phyloP scores from a whole-genome alignment of 495 filamentous ascomycete genomes.

The Neurospora cerealis region DNA sequence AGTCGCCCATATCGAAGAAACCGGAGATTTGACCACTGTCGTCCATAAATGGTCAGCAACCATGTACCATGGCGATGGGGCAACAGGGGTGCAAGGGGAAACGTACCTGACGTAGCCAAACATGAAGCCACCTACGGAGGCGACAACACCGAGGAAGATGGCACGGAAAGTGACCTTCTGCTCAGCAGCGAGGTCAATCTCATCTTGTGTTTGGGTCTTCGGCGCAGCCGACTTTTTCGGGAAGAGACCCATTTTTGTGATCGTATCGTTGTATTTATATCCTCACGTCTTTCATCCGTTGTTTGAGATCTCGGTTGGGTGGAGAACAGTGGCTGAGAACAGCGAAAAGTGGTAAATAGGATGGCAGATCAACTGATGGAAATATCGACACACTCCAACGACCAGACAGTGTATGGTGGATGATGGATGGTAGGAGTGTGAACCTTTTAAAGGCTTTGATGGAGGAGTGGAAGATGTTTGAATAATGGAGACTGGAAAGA shows the following conservation, averaged over 20 bases:
- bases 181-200: slow-evolving; percentile 3
- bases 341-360: background rate
- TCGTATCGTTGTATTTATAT: background rate
- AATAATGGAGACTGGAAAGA: background rate
- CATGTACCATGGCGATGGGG: background rate
- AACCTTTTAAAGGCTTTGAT: background rate
- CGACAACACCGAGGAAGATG: slow-evolving; percentile 32
- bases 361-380: background rate
- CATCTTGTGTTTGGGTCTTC: background rate
- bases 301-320: background rate
- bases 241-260: background rate
- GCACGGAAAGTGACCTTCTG: slow-evolving; percentile 30
- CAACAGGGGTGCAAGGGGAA: background rate
- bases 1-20: slow-evolving; percentile 55
- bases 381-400: background rate
- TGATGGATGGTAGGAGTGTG: background rate
- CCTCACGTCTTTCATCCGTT: background rate
- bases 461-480: background rate
- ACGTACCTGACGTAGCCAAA: slow-evolving; percentile 63
- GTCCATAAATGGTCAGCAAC: background rate
- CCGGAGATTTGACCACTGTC: slow-evolving; percentile 34
- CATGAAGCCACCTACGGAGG: slow-evolving; percentile 70
- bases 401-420: background rate
- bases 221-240: background rate
- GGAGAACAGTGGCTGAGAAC: background rate